Conservation (phyloP, 2,329 filamentous ascomycete genomes). For the Alternaria consortialis region DNA sequence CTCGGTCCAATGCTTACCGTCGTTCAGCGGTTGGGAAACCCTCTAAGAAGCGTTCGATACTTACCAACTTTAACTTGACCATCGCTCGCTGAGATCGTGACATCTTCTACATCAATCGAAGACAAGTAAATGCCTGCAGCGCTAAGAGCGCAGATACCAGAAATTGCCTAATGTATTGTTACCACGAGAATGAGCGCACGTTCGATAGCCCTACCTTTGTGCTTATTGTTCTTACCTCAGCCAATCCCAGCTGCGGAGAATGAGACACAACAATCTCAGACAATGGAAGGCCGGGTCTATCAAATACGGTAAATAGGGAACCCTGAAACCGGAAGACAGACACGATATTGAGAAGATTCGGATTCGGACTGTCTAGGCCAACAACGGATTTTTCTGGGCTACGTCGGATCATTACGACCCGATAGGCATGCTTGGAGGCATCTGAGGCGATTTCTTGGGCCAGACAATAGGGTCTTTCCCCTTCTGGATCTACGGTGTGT, state of each 20-base stretch:
- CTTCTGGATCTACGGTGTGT: constrained; percentile 19
- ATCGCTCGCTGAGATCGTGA: constrained; percentile 17
- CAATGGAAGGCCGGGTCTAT: constrained; percentile 14
- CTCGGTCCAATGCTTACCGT: constrained; percentile 6
- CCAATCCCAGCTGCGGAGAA: constrained; percentile 14
- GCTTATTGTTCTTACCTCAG: constrained; percentile 20
- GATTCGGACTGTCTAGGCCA: constrained; percentile 11
- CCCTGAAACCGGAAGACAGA: constrained; percentile 16
- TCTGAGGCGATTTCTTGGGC: constrained; percentile 11
- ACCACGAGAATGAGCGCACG: neutral
- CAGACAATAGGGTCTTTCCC: constrained; percentile 16
- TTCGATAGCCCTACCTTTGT: constrained; percentile 14
- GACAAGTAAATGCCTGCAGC: constrained; percentile 8
- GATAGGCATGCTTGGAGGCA: constrained; percentile 5
- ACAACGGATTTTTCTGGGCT: constrained; percentile 10
- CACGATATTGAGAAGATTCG: constrained; percentile 25
- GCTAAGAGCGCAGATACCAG: constrained; percentile 11
- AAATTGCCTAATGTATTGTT: constrained; percentile 10
- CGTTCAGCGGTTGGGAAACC: constrained; percentile 7
- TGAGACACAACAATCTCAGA: constrained; percentile 18
- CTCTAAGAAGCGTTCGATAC: constrained; percentile 5
- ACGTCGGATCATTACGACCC: constrained; percentile 17
- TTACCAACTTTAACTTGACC: constrained; percentile 24
- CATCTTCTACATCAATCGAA: constrained; percentile 13
- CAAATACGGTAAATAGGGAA: constrained; percentile 19